Conservation (phyloP, 1,284 basidiomycete genomes). For the Porodaedalea pini region DNA sequence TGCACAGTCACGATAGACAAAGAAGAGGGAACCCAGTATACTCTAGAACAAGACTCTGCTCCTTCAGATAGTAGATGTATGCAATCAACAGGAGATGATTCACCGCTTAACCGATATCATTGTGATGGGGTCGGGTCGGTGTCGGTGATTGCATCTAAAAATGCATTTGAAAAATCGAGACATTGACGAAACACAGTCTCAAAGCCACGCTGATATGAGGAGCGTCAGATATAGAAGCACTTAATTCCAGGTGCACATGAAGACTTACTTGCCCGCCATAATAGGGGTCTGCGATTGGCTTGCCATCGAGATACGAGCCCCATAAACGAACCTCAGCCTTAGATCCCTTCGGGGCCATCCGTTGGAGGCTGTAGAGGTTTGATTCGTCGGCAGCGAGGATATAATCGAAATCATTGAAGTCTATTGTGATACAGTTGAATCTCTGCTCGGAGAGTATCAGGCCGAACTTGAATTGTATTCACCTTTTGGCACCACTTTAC, state of each 20-base stretch:
- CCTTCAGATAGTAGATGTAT: no score
- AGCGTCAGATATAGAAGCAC: not conserved
- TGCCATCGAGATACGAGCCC: slow-evolving; percentile 69
- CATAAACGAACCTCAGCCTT: slow-evolving; percentile 64
- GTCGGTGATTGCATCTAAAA: slow-evolving; percentile 46
- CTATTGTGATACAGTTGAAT: slow-evolving; percentile 27
- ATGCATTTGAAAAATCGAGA: slow-evolving; percentile 63
- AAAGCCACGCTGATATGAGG: slow-evolving; percentile 45
- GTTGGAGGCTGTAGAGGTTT: slow-evolving; percentile 57
- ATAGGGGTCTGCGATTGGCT: slow-evolving; percentile 69
- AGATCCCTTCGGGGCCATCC: slow-evolving; percentile 50
- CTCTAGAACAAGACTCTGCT: no score
- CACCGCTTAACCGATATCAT: not conserved
- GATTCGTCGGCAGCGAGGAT: slow-evolving; percentile 68
- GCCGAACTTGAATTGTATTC: not conserved
- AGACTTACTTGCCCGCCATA: slow-evolving; percentile 64
- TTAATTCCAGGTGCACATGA: not conserved
- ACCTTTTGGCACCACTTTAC: slow-evolving; percentile 45
- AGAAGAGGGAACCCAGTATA: no score
- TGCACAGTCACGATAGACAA: no score
- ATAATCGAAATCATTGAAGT: slow-evolving; percentile 64
- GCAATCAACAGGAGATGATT: no score
- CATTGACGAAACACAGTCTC: slow-evolving; percentile 65
- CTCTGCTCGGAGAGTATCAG: no score
- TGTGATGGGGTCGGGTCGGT: not conserved